Evolutionary conservation across 352 stramenopile genomes (phyloP).

Genomic region (Phytophthora hibernalis): DNA sequence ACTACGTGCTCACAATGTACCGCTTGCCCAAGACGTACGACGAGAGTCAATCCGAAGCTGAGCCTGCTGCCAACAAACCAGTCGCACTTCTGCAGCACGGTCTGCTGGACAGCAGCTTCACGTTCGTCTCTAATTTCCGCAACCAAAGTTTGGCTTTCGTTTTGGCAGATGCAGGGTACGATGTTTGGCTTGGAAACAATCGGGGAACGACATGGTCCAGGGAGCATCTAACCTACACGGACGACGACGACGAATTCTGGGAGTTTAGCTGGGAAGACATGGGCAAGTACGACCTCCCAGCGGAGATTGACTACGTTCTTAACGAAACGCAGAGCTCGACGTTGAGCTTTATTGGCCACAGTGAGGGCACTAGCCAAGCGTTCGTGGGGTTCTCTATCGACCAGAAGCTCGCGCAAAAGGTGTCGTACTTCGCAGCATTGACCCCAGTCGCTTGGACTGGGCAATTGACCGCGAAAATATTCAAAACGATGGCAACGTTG

Average conservation of each 20-base stretch:
- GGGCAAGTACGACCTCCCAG: constrained; percentile 57
- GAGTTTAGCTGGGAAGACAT: constrained; percentile 68
- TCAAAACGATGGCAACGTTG: constrained; percentile 35
- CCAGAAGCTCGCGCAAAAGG: constrained; percentile 52
- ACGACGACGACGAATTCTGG: constrained; percentile 51
- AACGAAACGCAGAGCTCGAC: constrained; percentile 34
- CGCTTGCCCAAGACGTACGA: constrained; percentile 51
- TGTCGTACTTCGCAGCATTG: constrained; percentile 60
- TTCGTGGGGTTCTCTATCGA: constrained; percentile 59
- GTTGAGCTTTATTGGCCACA: constrained; percentile 57
- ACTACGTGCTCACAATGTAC: constrained; percentile 68
- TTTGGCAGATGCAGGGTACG: constrained; percentile 57
- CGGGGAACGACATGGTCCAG: constrained; percentile 65
- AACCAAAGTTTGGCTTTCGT: constrained; percentile 60
- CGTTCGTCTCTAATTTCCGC: constrained; percentile 59
- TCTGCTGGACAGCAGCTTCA: constrained; percentile 58
- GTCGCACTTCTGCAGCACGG: constrained; percentile 59
- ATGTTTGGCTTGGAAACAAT: constrained; percentile 68
- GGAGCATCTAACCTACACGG: constrained; percentile 49
- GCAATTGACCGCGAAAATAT: constrained; percentile 41
- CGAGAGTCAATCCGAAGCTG: constrained; percentile 35
- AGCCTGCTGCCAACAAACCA: constrained; percentile 40
- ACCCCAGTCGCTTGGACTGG: constrained; percentile 51
- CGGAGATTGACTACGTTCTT: constrained; percentile 53
- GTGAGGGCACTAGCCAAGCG: constrained; percentile 56